A percentile compares a stretch with the other conserved stretches of the same genome.
Conservation (phyloP, 306 rosid genomes). For the Prunus padus region DNA sequence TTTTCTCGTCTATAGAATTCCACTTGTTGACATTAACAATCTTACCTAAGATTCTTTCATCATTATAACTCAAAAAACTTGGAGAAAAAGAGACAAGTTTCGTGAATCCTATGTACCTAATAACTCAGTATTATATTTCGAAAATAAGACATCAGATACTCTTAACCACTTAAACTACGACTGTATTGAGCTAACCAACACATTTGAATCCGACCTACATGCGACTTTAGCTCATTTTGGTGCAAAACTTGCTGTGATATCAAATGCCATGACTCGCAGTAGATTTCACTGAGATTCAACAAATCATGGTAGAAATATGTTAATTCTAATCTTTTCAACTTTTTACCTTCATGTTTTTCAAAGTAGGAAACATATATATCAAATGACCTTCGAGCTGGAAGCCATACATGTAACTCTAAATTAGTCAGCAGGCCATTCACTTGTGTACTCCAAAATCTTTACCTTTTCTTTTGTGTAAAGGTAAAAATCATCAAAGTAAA, state of each 20-base stretch:
- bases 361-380: background rate
- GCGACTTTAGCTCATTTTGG: background rate
- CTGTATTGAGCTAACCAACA: too few species aligned
- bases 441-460: background rate
- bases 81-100: background rate
- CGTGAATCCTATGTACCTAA: background rate
- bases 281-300: background rate
- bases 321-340: background rate
- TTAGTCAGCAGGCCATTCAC: background rate
- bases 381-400: conserved; percentile 5
- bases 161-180: too few species aligned
- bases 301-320: background rate
- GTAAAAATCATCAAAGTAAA: background rate
- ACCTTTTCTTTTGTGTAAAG: background rate
- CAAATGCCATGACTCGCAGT: background rate
- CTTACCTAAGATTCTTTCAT: conserved; percentile 4
- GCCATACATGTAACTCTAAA: background rate
- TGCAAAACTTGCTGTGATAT: background rate
- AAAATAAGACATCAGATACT: too few species aligned
- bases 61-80: background rate
- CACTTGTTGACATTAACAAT: background rate
- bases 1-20: background rate
- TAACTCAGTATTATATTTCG: too few species aligned
- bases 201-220: background rate
- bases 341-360: conserved; percentile 3